A percentile compares a stretch with the other conserved stretches of the same genome.
phyloP scores from a whole-genome alignment of 2,329 filamentous ascomycete species.

The Pseudogymnoascus sp. region DNA sequence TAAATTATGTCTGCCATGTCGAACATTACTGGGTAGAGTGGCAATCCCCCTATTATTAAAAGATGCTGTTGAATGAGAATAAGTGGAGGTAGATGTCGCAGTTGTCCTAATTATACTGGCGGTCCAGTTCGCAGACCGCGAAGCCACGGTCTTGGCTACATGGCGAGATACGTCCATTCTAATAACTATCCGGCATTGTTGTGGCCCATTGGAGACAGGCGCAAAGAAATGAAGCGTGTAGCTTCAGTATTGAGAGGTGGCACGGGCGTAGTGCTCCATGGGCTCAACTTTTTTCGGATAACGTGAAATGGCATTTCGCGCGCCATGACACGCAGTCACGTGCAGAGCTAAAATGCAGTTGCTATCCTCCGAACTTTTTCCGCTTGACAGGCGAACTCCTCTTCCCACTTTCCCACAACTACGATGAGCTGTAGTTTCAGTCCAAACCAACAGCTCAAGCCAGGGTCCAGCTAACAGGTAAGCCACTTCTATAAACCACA shows the following conservation, averaged over 20 bases:
- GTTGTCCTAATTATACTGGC: not conserved
- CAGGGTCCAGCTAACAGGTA: slow-evolving; percentile 2
- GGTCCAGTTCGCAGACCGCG: slow-evolving; percentile 5
- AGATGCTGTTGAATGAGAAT: not conserved
- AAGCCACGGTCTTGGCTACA: slow-evolving; percentile 7
- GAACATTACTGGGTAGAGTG: not conserved
- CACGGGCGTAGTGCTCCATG: not conserved
- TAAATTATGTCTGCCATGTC: not conserved
- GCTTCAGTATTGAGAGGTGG: not conserved
- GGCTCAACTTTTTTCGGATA: slow-evolving; percentile 5
- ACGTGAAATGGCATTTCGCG: not conserved
- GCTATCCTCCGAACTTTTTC: not conserved
- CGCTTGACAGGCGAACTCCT: not conserved
- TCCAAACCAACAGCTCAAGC: not conserved
- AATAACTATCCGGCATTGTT: not conserved
- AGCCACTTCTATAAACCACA: not conserved
- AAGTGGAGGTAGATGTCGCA: not conserved
- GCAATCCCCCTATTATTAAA: not conserved
- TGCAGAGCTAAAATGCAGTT: not conserved
- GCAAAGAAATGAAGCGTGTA: not conserved
- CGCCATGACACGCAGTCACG: slow-evolving; percentile 1
- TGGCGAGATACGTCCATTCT: slow-evolving; percentile 7
- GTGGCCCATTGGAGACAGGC: slow-evolving; percentile 2
- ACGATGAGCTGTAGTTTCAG: not conserved
- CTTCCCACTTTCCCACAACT: slow-evolving; percentile 1